These are phyloP conservation scores for Eleusine coracana DNA, from an alignment of 176 grass and related monocot species.

Conservation along the genomic window DNA sequence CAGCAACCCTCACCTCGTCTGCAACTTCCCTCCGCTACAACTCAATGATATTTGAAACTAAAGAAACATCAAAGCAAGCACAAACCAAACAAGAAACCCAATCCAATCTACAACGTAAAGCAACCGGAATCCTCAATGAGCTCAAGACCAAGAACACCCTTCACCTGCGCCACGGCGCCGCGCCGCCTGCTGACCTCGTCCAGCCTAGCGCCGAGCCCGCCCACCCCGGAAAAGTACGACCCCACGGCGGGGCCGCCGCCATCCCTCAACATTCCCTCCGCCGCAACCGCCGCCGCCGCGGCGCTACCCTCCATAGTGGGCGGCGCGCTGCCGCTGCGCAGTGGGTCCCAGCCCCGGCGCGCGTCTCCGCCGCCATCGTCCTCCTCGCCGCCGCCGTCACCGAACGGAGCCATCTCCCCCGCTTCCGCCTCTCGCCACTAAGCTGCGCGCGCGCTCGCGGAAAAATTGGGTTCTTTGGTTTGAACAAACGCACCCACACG, in stretches of 20 bases:
- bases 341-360: conserved; percentile 32
- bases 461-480: conserved; percentile 29
- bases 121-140: not conserved
- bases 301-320: conserved; percentile 75
- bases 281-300: conserved; percentile 22
- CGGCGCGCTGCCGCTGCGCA: conserved; percentile 76
- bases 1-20: not conserved
- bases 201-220: conserved; percentile 68
- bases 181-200: conserved; percentile 32
- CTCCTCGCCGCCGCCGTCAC: conserved; percentile 33
- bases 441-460: conserved; percentile 14
- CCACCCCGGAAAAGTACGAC: conserved; percentile 65
- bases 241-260: conserved; percentile 36
- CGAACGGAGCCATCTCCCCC: conserved; percentile 41
- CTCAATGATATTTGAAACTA: not conserved
- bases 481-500: conserved; percentile 26
- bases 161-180: conserved; percentile 30
- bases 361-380: not conserved
- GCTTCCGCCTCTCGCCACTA: not conserved
- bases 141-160: not conserved
- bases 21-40: not conserved
- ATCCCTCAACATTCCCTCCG: conserved; percentile 30
- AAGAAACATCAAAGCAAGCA: not conserved
- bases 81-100: not conserved
- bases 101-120: conserved; percentile 32